Base-by-base conservation (phyloP, 2,329 filamentous ascomycete species). In the Penicillium rolfsii region DNA sequence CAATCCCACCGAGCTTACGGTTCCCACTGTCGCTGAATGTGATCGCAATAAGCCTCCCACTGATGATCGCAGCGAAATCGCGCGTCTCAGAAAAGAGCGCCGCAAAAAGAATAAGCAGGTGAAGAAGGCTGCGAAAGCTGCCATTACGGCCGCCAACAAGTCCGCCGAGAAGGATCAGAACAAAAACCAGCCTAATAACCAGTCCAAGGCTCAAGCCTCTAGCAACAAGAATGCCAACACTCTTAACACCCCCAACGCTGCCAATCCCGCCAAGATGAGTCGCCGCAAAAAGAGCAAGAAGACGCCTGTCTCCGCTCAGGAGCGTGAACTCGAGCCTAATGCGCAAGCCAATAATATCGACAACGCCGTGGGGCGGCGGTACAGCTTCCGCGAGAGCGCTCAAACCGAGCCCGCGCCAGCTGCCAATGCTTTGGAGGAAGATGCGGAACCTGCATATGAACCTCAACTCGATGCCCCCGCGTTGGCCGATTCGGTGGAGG, bases 71-170 rank as follows among this genome's bases (percentile, higher is more conserved):
- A 45, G 52, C 26, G 61, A 56, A 26, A 22, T 5, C 3, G n/a
- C 19, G 30, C 30, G 30, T 24, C 19, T 14, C 14, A 36, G 41
- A 28, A 68, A 65, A 57, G 50, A 66, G 45, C 58, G 62, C 36
- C 58, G 62, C 35, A 73, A 71, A 52, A 59, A 62, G 7, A 65
- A 63, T 40, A 71, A 71, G 52, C 58, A 58, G 26, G 68, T 66
- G 26, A 68, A 63, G 24, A 64, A 71, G 36, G 59, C 35, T 8
- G 58, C 45, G 3, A 52, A 52, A 36, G 55, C 55, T 40, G 43
- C 43, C 30, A 1, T 26, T 14, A 33, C 30, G 4, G 19, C 19
- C 12, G 40, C 38, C 22, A 35, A 16, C 22, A 7, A 36, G 14
- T 4, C 41, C 14, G 16, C n/a, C 30, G 16, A 50, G 30, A n/a